Base-by-base conservation (phyloP, 495 filamentous ascomycete species). In the Astrocystis sublimbata region DNA sequence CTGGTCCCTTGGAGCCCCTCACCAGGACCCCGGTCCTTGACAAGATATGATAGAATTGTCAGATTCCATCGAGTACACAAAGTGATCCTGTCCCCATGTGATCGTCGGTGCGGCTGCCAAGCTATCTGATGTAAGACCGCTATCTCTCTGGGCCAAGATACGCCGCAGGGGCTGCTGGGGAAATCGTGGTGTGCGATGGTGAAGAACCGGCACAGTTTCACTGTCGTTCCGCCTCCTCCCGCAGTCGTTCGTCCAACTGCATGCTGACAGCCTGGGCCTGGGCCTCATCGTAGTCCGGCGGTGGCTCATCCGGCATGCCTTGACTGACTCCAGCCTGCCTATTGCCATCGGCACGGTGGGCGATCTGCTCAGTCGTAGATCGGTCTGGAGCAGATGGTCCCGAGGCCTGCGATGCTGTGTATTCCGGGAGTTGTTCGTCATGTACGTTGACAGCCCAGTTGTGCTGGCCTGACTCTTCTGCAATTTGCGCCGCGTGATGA, bases 231-330 rank as follows among this genome's bases (percentile, higher is more conserved):
- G 76, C 78, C 49, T 77, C 79, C 41, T 79, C 73, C 17, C 79
- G 68, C 73, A 75, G 65, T 15, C 75, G 74, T 61, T 83, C 72
- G 45, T 83, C 82, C 24, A 83, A 73, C 36, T 71, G 75, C 45
- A 75, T 77, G 46, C 64, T 71, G n/a, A 97, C 80, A 62, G 89
- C 91, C 62, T 89, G 86, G 58, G 85, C 82, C 74, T 97, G 94
- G 30, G 88, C 90, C 70, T 96, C 92, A 69, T 97, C 90, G 73
- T 98, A 98, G 36, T 90, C 91, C 35, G 94, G 94, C 31, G 94
- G 94, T 15, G 93, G 92, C 61, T 93, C 94, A 61, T 84, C 78
- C 0, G 92, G 92, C 19, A 79, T 70, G 60, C 76, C 71, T 57
- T 74, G 76, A 43, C 28, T n/a, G 49, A 40, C 40, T 59, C 63